Evolutionary conservation across 768 basidiomycete species (phyloP).

Genomic region (Mycena galopus): DNA sequence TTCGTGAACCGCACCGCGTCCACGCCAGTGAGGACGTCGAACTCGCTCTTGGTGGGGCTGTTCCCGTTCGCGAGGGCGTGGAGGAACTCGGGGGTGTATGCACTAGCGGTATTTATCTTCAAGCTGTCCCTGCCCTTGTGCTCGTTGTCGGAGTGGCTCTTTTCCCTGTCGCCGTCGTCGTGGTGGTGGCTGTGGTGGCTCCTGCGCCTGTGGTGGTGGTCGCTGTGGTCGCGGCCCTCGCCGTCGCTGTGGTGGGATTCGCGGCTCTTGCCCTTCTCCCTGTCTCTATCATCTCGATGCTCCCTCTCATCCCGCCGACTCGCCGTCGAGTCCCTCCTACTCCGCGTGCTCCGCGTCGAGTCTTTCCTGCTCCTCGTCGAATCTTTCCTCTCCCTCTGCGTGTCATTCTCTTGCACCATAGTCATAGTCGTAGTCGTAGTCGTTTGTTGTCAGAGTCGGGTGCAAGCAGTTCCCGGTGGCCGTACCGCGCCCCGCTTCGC

Average conservation of each 20-base stretch:
- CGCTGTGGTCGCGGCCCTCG: background rate
- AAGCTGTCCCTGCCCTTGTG: background rate
- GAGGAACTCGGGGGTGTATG: conserved; percentile 21
- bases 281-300: too few relatives aligned
- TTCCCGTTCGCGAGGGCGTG: conserved; percentile 1
- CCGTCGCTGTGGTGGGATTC: too few relatives aligned
- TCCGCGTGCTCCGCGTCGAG: background rate
- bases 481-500: background rate
- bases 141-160: background rate
- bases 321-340: background rate
- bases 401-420: background rate
- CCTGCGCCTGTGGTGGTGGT: background rate
- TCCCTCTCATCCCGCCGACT: background rate
- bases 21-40: conserved; percentile 16
- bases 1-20: conserved; percentile 10
- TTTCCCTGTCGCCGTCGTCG: background rate
- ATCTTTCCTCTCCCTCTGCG: background rate
- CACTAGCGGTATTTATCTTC: background rate
- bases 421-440: too few relatives aligned
- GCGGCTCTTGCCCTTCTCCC: too few relatives aligned
- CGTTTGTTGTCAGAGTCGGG: background rate
- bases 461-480: background rate
- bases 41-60: background rate
- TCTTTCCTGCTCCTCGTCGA: background rate
- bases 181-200: background rate